These are phyloP conservation scores for Blepharisma japonicum DNA, from an alignment of 73 alveolate genomes.

Conservation along the genomic window DNA sequence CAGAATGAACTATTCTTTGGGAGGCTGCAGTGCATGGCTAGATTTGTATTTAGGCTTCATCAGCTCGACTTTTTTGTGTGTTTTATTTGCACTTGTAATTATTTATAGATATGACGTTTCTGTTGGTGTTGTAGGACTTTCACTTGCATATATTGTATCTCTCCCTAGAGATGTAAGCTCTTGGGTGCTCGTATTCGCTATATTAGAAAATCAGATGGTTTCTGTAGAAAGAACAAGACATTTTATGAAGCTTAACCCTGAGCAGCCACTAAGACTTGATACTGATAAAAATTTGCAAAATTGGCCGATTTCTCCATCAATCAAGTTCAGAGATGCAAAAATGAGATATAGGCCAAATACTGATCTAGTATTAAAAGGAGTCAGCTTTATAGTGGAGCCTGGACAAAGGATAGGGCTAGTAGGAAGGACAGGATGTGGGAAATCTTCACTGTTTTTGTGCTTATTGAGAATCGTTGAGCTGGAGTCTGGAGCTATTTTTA, in stretches of 20 bases:
- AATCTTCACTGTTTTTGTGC: slow-evolving; percentile 73
- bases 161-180: background rate
- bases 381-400: slow-evolving; percentile 61
- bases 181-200: background rate
- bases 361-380: slow-evolving; percentile 63
- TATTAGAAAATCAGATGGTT: slow-evolving; percentile 23
- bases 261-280: background rate
- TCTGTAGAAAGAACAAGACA: slow-evolving; percentile 3
- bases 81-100: background rate
- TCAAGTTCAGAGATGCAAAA: slow-evolving; percentile 49
- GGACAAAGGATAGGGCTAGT: slow-evolving; percentile 88
- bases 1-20: slow-evolving; percentile 4
- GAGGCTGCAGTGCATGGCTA: slow-evolving; percentile 19
- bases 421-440: slow-evolving; percentile 98
- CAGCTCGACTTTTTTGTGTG: background rate
- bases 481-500: slow-evolving; percentile 43
- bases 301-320: slow-evolving; percentile 67
- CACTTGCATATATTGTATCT: background rate
- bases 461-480: slow-evolving; percentile 50
- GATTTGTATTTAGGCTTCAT: background rate
- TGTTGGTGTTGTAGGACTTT: slow-evolving; percentile 25
- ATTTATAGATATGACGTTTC: background rate
- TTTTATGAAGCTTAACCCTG: background rate
- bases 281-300: background rate
- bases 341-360: slow-evolving; percentile 84